phyloP scores from a whole-genome alignment of 805 yeast genomes.

The Starmerella asiatica region DNA sequence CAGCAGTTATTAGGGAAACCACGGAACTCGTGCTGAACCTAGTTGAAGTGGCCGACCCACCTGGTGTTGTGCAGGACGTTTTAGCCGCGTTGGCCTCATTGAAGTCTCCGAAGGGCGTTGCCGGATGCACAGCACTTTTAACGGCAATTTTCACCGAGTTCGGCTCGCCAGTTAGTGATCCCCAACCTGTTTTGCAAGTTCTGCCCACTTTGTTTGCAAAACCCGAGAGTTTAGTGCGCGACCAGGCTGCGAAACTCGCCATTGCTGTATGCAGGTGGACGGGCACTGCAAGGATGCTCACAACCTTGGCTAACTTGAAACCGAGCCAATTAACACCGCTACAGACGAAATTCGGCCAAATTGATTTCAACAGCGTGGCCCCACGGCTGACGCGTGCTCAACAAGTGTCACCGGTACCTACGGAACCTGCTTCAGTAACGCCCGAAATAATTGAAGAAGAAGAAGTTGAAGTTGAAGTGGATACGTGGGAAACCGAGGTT shows the following conservation, averaged over 20 bases:
- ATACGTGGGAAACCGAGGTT: slow-evolving; percentile 53
- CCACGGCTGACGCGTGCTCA: slow-evolving; percentile 12
- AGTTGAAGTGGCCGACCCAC: slow-evolving; percentile 54
- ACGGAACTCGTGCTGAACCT: slow-evolving; percentile 47
- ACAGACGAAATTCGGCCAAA: slow-evolving; percentile 48
- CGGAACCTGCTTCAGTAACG: background rate
- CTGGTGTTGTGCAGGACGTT: slow-evolving; percentile 43
- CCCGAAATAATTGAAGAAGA: slow-evolving; percentile 17
- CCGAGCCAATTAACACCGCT: slow-evolving; percentile 88
- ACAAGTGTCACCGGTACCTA: slow-evolving; percentile 3
- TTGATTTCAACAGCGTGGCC: slow-evolving; percentile 19
- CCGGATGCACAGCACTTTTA: slow-evolving; percentile 49
- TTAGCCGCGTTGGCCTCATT: slow-evolving; percentile 43
- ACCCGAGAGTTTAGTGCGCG: slow-evolving; percentile 75
- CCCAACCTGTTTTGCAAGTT: slow-evolving; percentile 42
- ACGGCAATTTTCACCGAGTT: slow-evolving; percentile 41
- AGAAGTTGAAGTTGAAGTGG: slow-evolving; percentile 35
- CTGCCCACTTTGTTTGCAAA: slow-evolving; percentile 66
- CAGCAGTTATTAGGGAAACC: slow-evolving; percentile 56
- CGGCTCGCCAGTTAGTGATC: slow-evolving; percentile 51
- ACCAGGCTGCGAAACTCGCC: slow-evolving; percentile 56
- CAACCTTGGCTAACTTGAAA: slow-evolving; percentile 53
- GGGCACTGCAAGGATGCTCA: slow-evolving; percentile 46
- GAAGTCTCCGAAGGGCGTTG: slow-evolving; percentile 63
- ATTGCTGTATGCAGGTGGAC: slow-evolving; percentile 63